Evolutionary conservation across 139 green algal species (phyloP), one percentile per base, ranked within the genome.

Genomic region (Chlorella sp.): DNA sequence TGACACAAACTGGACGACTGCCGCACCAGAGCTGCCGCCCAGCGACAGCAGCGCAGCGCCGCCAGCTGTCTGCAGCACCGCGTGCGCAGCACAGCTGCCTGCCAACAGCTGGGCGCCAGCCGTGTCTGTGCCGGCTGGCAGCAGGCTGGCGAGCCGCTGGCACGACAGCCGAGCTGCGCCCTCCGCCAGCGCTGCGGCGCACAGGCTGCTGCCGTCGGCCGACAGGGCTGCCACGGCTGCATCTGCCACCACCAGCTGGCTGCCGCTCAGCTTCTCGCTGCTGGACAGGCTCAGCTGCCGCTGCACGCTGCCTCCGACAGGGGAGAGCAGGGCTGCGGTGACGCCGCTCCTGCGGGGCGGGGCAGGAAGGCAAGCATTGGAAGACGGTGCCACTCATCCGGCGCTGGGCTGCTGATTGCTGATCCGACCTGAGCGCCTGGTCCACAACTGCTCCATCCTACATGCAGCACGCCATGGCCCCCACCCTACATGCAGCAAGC

Each of bases 191-290:
- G 28, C 40, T 7, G 56, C 51, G 38, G 70, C 34, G 44, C 84
- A 85, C 43, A 88, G 58, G 54, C 76, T 62, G 58, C 22, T 69
- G 60, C 84, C 76, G 30, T 79, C 84, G 17, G 58, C 76, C 0
- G 60, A 60, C 56, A 88, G 56, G 1, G 62, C 84, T 28, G 62
- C 76, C 56, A 85, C 51, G 4, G 65, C 58, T 2, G 32, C 54
- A 16, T 43, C 38, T 3, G 28, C 78, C 17, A 76, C 44, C 26
- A 62, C 48, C 68, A 84, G 51, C 36, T 79, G 40, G 28, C 30
- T 51, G 58, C 34, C 41, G 43, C 84, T 84, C 20, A 85, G 44
- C 36, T 74, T 38, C 3, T 19, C 20, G 41, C 54, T 26, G 20
- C 72, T 40, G 11, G 40, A 20, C 70, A 62, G 28, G 22, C 4